A percentile compares a stretch with the other conserved stretches of the same genome.
These are phyloP conservation scores for Xylariaceae sp. DNA, from an alignment of 2,329 filamentous ascomycete genomes.

Conservation along the genomic window DNA sequence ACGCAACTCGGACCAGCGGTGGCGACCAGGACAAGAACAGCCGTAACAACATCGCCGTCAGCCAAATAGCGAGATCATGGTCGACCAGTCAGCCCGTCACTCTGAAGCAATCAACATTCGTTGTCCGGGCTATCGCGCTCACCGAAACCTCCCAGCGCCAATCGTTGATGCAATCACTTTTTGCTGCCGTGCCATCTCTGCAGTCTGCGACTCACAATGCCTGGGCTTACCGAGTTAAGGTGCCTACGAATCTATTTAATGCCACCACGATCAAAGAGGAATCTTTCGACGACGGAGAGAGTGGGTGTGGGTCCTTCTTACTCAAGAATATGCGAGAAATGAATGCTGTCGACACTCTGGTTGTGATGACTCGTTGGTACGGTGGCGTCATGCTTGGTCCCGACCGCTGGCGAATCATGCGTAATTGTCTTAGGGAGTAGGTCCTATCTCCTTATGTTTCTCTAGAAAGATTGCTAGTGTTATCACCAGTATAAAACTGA, in stretches of 20 bases:
- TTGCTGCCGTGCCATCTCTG: constrained; percentile 47
- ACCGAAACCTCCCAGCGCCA: constrained; percentile 39
- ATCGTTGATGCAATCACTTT: constrained; percentile 44
- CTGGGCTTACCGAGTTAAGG: constrained; percentile 47
- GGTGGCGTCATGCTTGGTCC: constrained; percentile 58
- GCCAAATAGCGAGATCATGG: constrained; percentile 41
- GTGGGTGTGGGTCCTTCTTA: constrained; percentile 54
- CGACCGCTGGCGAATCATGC: constrained; percentile 61
- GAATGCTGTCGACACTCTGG: constrained; percentile 47
- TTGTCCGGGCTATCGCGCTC: constrained; percentile 49
- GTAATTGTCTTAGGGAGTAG: constrained; percentile 49
- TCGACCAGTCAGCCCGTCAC: constrained; percentile 48
- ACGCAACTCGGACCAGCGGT: constrained; percentile 17
- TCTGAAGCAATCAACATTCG: constrained; percentile 53
- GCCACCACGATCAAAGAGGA: constrained; percentile 44
- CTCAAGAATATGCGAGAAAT: constrained; percentile 51
- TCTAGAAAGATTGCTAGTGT: too few species aligned
- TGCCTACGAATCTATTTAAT: constrained; percentile 33
- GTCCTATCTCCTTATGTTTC: neutral
- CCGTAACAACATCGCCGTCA: constrained; percentile 14
- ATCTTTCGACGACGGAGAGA: constrained; percentile 59
- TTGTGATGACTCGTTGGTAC: constrained; percentile 60
- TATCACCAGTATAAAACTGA: neutral
- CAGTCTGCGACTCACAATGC: constrained; percentile 55
- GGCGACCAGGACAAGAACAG: constrained; percentile 18